Percentiles rank a stretch among this genome's conserved stretches.
phyloP scores from a whole-genome alignment of 1,284 basidiomycete species.

The Quambalaria eucalypti region DNA sequence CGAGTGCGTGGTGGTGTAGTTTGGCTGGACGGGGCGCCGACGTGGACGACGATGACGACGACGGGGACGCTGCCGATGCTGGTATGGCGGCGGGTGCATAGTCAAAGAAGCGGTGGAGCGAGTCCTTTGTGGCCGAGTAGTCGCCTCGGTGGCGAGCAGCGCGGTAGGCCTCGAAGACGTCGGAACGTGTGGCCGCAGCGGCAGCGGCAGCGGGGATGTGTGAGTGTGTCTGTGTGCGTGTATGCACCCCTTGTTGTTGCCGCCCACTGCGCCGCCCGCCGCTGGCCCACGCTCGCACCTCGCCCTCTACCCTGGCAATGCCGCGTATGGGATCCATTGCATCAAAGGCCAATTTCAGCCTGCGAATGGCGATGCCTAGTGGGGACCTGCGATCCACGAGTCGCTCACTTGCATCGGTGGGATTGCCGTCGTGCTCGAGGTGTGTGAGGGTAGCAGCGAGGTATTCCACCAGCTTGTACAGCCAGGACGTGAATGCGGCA shows the following conservation, averaged over 20 bases:
- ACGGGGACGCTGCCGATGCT: neutral
- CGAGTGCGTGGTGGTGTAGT: neutral
- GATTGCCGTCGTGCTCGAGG: too few species aligned
- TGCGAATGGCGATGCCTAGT: neutral
- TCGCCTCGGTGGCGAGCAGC: neutral
- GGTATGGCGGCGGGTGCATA: neutral
- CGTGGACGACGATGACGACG: neutral
- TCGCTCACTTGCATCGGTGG: too few species aligned
- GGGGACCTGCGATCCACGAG: neutral
- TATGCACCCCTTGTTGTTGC: neutral
- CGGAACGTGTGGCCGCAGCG: neutral
- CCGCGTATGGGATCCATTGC: neutral
- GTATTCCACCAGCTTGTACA: too few species aligned
- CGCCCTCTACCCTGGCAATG: neutral
- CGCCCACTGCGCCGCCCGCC: neutral
- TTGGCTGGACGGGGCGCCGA: neutral
- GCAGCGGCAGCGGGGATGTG: neutral
- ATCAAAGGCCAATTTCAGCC: neutral
- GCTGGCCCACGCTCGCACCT: neutral
- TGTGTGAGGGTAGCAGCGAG: too few species aligned
- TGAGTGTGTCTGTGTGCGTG: neutral
- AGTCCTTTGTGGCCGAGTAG: neutral
- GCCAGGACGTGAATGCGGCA: too few species aligned
- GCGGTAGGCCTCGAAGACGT: neutral
- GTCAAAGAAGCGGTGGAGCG: neutral